Percentiles rank a stretch among this genome's conserved stretches.
Evolutionary conservation across 2,329 filamentous ascomycete species (phyloP).

Genomic region (Botryosphaeria agaves): DNA sequence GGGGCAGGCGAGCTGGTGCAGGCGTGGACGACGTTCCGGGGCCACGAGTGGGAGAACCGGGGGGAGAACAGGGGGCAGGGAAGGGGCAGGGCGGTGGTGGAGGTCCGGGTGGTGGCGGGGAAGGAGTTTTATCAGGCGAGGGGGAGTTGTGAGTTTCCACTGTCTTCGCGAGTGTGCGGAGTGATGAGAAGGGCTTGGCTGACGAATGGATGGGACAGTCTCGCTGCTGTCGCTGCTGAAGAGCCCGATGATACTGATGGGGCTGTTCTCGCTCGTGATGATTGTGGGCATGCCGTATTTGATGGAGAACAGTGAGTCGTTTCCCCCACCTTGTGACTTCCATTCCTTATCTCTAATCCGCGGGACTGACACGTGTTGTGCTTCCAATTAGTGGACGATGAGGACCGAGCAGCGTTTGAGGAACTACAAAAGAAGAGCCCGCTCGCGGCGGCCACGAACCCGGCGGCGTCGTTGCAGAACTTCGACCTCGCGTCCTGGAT

Average conservation of each 20-base stretch:
- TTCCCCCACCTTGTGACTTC: too few relatives aligned
- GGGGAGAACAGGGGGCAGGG: slow-evolving; percentile 39
- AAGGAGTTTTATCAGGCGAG: slow-evolving; percentile 69
- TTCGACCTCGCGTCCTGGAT: slow-evolving; percentile 55
- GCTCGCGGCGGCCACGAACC: slow-evolving; percentile 29
- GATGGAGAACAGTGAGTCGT: slow-evolving; percentile 75
- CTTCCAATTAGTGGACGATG: slow-evolving; percentile 99
- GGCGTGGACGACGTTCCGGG: slow-evolving; percentile 73
- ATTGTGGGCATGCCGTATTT: slow-evolving; percentile 91
- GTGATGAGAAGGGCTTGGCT: slow-evolving; percentile 1
- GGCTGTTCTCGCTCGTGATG: slow-evolving; percentile 61
- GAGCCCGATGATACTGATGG: slow-evolving; percentile 94
- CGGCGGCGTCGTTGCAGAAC: slow-evolving; percentile 37
- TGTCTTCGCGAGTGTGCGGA: slow-evolving; percentile 1
- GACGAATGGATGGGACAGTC: slow-evolving; percentile 29
- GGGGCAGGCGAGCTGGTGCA: slow-evolving; percentile 29
- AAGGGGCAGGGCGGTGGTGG: slow-evolving; percentile 32
- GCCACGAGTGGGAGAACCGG: slow-evolving; percentile 79
- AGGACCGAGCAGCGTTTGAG: slow-evolving; percentile 83
- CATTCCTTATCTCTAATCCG: too few relatives aligned
- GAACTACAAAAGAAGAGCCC: slow-evolving; percentile 67
- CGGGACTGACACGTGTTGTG: too few relatives aligned
- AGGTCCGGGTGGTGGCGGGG: slow-evolving; percentile 40
- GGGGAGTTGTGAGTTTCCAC: slow-evolving; percentile 48
- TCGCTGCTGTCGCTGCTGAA: slow-evolving; percentile 69